Base-by-base conservation (phyloP, 306 rosid genomes). In the Corylus americana region DNA sequence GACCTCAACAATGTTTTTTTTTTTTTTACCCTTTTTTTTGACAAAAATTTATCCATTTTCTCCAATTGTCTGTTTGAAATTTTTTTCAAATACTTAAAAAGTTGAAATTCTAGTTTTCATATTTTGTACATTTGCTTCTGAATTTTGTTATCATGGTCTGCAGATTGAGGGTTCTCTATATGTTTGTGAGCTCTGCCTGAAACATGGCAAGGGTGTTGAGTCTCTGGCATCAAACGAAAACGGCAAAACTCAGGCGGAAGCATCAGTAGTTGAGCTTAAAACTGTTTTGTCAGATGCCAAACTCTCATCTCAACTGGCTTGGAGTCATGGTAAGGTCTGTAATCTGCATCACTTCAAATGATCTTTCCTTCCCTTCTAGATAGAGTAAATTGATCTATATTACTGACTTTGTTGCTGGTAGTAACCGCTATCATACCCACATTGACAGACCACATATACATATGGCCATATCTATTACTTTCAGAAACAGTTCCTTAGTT, bases 111-210 rank as follows among this genome's bases (percentile, higher is more conserved):
- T 53, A 69, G 50, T 35, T 44, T 70, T 49, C 64, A 62, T 57
- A 31, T 63, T 7, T 67, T 71, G 74, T 18, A 11, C 27, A 49
- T 37, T 47, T 39, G 13, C 68, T 71, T 54, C 84, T 76, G 83
- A 80, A 31, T 69, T 79, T 4, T 70, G 68, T 77, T 45, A 37
- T 74, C 77, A 25, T 79, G 87, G 76, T 72, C 55, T 79, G 81
- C 86, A 88, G 92, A 84, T 75, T 80, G 90, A 90, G 81, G 81
- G 82, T 55, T 76, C 86, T 18, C 13, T 48, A 18, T 87, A 83
- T 55, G 86, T 87, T 67, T 95, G 98, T 79, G 98, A 92, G 87
- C 87, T 92, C 4, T 95, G 98, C 85, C 85, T 85, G 85, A 93
- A 92, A 77, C 91, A 95, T 73, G 88, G 91, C 74, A 90, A 91